Percentiles rank a stretch among this genome's conserved stretches.
Evolutionary conservation across 169 alveolate species (phyloP).

Genomic region (Cryptosporidium baileyi): DNA sequence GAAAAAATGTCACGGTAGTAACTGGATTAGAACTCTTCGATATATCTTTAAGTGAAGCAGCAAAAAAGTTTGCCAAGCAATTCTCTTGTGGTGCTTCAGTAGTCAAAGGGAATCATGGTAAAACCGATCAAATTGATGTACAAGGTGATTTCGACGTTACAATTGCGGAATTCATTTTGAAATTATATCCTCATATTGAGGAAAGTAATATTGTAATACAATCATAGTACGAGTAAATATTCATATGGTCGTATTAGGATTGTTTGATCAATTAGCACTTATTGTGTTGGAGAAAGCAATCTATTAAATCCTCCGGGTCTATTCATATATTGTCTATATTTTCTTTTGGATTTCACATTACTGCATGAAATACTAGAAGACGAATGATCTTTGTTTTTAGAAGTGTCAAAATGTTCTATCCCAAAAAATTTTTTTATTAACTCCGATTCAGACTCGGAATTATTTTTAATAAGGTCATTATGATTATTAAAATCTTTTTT

Average conservation of each 20-base stretch:
- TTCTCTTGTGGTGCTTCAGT: slow-evolving; percentile 88
- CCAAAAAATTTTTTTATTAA: slow-evolving; percentile 79
- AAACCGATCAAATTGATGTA: slow-evolving; percentile 74
- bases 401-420: slow-evolving; percentile 78
- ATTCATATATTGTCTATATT: slow-evolving; percentile 92
- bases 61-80: slow-evolving; percentile 84
- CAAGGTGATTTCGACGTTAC: slow-evolving; percentile 65
- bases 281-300: slow-evolving; percentile 85
- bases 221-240: too few species aligned
- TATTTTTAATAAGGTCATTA: not conserved
- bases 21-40: slow-evolving; percentile 84
- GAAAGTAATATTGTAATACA: slow-evolving; percentile 20
- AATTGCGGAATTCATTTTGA: slow-evolving; percentile 58
- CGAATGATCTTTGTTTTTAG: slow-evolving; percentile 83
- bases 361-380: slow-evolving; percentile 82
- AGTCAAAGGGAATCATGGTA: slow-evolving; percentile 82
- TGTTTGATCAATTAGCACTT: not conserved
- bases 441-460: slow-evolving; percentile 17
- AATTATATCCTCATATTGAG: slow-evolving; percentile 39
- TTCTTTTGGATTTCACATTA: slow-evolving; percentile 84
- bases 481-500: not conserved
- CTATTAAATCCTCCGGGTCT: slow-evolving; percentile 92
- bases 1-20: slow-evolving; percentile 84
- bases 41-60: slow-evolving; percentile 82
- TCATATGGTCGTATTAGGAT: too few species aligned